Evolutionary conservation across 306 rosid species (phyloP).

Genomic region (Hippophae tibetana): DNA sequence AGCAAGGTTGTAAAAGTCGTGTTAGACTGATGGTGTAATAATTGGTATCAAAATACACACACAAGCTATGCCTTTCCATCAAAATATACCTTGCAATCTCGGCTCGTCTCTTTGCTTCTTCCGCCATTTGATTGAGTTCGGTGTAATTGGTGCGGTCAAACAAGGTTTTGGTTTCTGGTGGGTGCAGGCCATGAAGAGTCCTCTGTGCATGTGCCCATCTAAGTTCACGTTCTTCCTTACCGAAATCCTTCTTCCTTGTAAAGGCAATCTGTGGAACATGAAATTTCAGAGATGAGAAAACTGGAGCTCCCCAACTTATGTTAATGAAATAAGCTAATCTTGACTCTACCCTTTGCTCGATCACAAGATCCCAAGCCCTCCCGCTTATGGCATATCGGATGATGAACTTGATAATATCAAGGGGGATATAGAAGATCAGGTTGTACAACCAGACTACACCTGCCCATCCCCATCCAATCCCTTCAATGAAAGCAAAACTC

Average conservation of each 20-base stretch:
- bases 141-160: constrained; percentile 35
- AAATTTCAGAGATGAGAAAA: constrained; percentile 3
- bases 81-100: constrained; percentile 66
- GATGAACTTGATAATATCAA: constrained; percentile 60
- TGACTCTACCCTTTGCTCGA: constrained; percentile 60
- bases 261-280: constrained; percentile 49
- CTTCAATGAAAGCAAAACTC: constrained; percentile 69
- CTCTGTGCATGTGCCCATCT: constrained; percentile 78
- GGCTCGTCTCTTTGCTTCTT: constrained; percentile 75
- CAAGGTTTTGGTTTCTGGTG: constrained; percentile 60
- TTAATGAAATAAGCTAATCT: neutral
- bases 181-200: constrained; percentile 81
- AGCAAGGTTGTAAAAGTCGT: neutral
- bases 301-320: neutral
- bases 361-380: constrained; percentile 78
- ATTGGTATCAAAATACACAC: too few relatives aligned
- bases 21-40: too few relatives aligned
- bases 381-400: constrained; percentile 69
- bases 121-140: constrained; percentile 74
- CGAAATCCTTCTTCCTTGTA: constrained; percentile 68
- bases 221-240: constrained; percentile 79
- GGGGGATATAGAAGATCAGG: constrained; percentile 64
- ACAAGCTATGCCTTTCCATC: neutral
- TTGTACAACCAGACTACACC: constrained; percentile 83
- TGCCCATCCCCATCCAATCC: constrained; percentile 94